These are phyloP conservation scores for Neurospora sp. DNA, from an alignment of 495 filamentous ascomycete genomes.

Conservation along the genomic window DNA sequence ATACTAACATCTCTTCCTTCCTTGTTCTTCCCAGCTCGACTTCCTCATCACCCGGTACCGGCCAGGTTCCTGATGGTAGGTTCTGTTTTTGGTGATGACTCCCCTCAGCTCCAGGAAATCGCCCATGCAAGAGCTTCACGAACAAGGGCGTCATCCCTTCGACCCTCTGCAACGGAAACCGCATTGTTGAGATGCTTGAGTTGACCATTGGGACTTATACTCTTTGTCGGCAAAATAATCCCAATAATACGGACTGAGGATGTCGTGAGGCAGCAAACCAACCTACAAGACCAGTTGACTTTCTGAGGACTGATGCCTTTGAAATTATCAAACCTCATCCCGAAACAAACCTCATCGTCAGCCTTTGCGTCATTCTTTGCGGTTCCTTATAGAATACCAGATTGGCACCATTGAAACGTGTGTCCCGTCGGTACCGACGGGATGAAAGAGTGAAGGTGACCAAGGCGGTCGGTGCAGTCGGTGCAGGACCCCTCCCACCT, in stretches of 20 bases:
- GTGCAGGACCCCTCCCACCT: not conserved
- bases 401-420: not conserved
- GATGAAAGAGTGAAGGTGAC: not conserved
- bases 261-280: not conserved
- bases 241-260: not conserved
- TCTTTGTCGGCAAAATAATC: not conserved
- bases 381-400: not conserved
- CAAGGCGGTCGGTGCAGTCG: not conserved
- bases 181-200: not conserved
- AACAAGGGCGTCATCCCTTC: not conserved
- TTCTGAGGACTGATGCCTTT: not conserved
- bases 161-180: not conserved
- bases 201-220: not conserved
- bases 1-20: not conserved
- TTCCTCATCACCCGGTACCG: not conserved
- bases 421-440: not conserved
- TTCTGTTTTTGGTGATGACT: not conserved
- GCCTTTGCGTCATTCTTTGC: not conserved
- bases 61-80: not conserved
- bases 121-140: not conserved
- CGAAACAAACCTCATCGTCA: not conserved
- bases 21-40: not conserved
- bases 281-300: not conserved
- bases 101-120: not conserved
- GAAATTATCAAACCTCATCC: slow-evolving; percentile 6